phyloP scores from a whole-genome alignment of 2,329 filamentous ascomycete genomes.

The Claviceps maximensis region DNA sequence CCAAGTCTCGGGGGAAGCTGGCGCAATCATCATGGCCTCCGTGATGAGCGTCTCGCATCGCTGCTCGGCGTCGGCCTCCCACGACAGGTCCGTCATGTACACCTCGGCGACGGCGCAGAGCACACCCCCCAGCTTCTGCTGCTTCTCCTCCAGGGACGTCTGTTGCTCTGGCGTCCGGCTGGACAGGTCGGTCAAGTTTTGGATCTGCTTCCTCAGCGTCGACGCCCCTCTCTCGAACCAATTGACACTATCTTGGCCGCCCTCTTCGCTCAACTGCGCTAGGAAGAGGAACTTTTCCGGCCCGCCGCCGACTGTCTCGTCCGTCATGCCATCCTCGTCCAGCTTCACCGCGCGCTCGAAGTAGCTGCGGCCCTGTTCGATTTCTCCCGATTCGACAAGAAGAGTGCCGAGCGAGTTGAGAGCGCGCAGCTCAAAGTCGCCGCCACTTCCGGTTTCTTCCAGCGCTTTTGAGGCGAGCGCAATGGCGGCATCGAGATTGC shows the following conservation, averaged over 20 bases:
- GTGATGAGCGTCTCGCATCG: slow-evolving; percentile 81
- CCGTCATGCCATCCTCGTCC: slow-evolving; percentile 60
- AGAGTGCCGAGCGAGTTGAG: slow-evolving; percentile 72
- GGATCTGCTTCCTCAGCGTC: slow-evolving; percentile 59
- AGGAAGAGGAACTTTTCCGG: slow-evolving; percentile 92
- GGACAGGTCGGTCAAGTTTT: slow-evolving; percentile 39
- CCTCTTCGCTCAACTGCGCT: slow-evolving; percentile 71
- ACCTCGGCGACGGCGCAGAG: slow-evolving; percentile 90
- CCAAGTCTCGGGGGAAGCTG: slow-evolving; percentile 73
- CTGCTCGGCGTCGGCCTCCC: slow-evolving; percentile 80
- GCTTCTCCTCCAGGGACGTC: slow-evolving; percentile 49
- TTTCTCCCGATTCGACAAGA: slow-evolving; percentile 67
- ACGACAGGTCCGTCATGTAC: slow-evolving; percentile 96
- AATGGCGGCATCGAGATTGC: slow-evolving; percentile 28
- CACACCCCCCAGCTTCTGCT: slow-evolving; percentile 73
- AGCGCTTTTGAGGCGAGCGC: slow-evolving; percentile 29
- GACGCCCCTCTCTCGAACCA: slow-evolving; percentile 62
- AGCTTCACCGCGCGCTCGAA: slow-evolving; percentile 63
- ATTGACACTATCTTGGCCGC: slow-evolving; percentile 48
- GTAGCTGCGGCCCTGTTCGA: slow-evolving; percentile 57
- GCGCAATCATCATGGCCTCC: slow-evolving; percentile 76
- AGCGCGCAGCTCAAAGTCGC: slow-evolving; percentile 46
- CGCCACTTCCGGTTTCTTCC: slow-evolving; percentile 27
- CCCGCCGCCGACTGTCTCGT: slow-evolving; percentile 64
- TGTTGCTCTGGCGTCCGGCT: slow-evolving; percentile 27